Evolutionary conservation across 495 filamentous ascomycete genomes (phyloP), one percentile per base, ranked within the genome.

Genomic region (Penicillium taxi): DNA sequence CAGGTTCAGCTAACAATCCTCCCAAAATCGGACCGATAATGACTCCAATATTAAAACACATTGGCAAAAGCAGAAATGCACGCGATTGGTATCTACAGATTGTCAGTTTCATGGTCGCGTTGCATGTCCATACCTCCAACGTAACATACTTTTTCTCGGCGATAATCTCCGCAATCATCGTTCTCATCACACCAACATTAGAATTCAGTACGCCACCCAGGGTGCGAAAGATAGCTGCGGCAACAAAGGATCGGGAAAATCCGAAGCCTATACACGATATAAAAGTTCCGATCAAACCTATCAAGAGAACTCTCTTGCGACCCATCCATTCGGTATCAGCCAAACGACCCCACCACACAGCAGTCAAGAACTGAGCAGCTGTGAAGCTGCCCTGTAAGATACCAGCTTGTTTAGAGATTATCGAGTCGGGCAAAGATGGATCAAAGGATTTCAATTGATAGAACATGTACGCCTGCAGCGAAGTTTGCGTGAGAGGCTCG

Each of bases 131-230:
- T 11, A 29, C 17, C 6, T 26, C 2, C 2, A 20, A 12, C 15
- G 4, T 4, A 7, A 47, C 60, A 15, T 40, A 69, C 66, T 71
- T 76, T 53, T 79, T 81, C 53, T 86, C 84, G 23, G 63, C 71
- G 23, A 88, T 73, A 36, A 78, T 88, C 63, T 89, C 84, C 25
- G 75, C 75, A 48, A 87, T 81, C 79, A 89, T 82, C 2, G 84
- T 88, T 44, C 84, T 69, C 70, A 88, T 77, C 4, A 89, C 84
- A 3, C 83, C 84, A 9, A 87, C 73, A 46, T 87, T 91, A 5
- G 85, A 85, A 58, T 94, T 91, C 44, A 86, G 62, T 7, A 74
- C 67, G 2, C 86, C 86, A 6, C 82, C 85, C n/a, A 89, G 36
- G 15, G 67, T 77, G 15, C 86, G 65, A 52, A 86, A 94, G 17